These are phyloP conservation scores for Phylloporus arenicola DNA, from an alignment of 768 basidiomycete species.

Conservation along the genomic window DNA sequence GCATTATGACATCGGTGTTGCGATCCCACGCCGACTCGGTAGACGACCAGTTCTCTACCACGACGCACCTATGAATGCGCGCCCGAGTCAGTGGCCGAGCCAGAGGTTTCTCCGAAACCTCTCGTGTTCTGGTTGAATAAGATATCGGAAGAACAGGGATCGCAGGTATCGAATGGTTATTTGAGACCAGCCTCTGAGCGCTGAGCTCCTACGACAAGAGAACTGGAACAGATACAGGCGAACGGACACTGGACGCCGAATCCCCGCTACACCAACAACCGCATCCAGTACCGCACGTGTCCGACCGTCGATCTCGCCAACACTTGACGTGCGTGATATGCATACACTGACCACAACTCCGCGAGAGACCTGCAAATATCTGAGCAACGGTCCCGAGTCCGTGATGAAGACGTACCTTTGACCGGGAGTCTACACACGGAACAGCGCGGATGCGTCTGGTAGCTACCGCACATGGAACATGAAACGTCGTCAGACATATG, in stretches of 20 bases:
- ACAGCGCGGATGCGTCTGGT: conserved; percentile 48
- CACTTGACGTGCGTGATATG: conserved; percentile 66
- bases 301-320: conserved; percentile 41
- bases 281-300: conserved; percentile 63
- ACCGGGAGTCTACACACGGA: conserved; percentile 73
- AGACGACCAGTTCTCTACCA: background rate
- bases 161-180: too few species aligned
- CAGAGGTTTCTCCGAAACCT: too few species aligned
- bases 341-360: conserved; percentile 54
- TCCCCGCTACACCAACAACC: conserved; percentile 51
- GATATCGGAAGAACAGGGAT: too few species aligned
- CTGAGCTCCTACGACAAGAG: background rate
- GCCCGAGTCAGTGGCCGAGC: too few species aligned
- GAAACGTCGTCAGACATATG: conserved; percentile 29
- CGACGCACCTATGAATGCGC: too few species aligned
- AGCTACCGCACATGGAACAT: conserved; percentile 42
- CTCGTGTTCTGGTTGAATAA: too few species aligned
- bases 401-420: conserved; percentile 45
- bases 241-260: conserved; percentile 9
- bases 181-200: background rate
- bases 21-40: background rate
- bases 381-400: background rate
- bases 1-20: background rate
- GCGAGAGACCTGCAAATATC: conserved; percentile 47
- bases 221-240: conserved; percentile 5